Evolutionary conservation across 345 rosid genomes (phyloP).

Genomic region (Moricandia arvensis): DNA sequence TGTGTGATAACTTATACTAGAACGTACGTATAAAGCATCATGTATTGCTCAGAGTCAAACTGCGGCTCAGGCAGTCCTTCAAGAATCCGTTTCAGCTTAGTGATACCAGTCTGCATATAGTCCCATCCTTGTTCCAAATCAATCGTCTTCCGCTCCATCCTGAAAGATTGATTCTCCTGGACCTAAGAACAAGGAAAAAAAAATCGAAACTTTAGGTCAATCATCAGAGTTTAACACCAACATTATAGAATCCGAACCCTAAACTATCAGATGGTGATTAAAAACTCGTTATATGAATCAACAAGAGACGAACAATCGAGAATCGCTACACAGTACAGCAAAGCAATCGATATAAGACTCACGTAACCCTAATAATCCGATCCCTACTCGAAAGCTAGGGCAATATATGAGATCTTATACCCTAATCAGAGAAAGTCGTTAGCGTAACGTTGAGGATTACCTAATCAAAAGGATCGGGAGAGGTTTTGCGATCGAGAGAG

Average conservation of each 20-base stretch:
- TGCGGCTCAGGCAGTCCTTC: constrained; percentile 63
- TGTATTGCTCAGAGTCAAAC: constrained; percentile 73
- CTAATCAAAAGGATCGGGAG: constrained; percentile 20
- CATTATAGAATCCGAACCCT: not conserved
- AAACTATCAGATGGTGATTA: not conserved
- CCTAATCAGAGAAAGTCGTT: constrained; percentile 15
- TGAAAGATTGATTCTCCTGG: not conserved
- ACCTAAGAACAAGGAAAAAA: not conserved
- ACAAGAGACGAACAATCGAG: not conserved
- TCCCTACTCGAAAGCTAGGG: not conserved
- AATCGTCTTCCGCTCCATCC: constrained; percentile 62
- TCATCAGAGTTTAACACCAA: no score
- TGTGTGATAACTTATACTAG: not conserved
- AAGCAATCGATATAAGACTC: not conserved
- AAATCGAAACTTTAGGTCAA: constrained; percentile 9
- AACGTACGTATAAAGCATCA: constrained; percentile 77
- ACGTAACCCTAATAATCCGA: constrained; percentile 29
- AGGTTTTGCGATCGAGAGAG: constrained; percentile 16
- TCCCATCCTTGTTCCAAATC: constrained; percentile 87
- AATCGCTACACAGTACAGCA: constrained; percentile 5
- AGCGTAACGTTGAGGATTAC: constrained; percentile 7
- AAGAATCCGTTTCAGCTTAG: constrained; percentile 71
- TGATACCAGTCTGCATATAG: constrained; percentile 68
- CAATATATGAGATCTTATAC: constrained; percentile 29
- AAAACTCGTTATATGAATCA: no score